These are phyloP conservation scores for Nannizzia gypsea DNA, from an alignment of 2,329 filamentous ascomycete genomes.

Conservation along the genomic window DNA sequence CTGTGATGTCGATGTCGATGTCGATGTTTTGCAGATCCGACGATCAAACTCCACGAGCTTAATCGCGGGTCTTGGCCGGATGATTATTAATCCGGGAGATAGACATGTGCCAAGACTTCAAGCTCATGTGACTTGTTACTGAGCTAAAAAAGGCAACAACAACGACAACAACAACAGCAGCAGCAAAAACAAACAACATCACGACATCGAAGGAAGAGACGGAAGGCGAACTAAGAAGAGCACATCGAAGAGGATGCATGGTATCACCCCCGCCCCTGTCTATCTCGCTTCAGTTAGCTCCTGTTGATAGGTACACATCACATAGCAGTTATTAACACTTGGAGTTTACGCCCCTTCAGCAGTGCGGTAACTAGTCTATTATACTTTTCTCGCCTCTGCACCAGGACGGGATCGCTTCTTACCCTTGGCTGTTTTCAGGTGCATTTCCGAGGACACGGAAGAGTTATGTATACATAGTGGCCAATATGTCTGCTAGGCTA, in stretches of 20 bases:
- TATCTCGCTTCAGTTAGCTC: background rate
- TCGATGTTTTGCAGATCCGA: background rate
- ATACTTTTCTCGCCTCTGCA: slow-evolving; percentile 4
- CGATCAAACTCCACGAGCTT: slow-evolving; percentile 3
- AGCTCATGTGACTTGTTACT: background rate
- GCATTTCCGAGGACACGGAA: background rate
- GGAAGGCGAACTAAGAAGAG: too few species aligned
- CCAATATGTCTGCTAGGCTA: background rate
- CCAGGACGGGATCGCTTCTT: background rate
- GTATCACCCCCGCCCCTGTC: background rate
- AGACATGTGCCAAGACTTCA: background rate
- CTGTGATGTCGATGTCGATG: background rate
- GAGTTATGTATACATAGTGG: too few species aligned
- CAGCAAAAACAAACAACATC: background rate
- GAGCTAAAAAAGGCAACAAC: background rate
- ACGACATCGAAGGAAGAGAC: background rate
- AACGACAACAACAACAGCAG: background rate
- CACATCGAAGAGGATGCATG: background rate
- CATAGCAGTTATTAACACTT: background rate
- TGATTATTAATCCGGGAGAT: slow-evolving; percentile 1
- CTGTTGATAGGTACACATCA: background rate
- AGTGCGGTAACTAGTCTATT: background rate
- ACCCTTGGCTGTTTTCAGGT: background rate
- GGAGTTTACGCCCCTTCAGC: background rate
- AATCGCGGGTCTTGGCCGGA: background rate